Evolutionary conservation across 2,329 filamentous ascomycete genomes (phyloP).

Genomic region (Tolypocladium ophioglossoides): DNA sequence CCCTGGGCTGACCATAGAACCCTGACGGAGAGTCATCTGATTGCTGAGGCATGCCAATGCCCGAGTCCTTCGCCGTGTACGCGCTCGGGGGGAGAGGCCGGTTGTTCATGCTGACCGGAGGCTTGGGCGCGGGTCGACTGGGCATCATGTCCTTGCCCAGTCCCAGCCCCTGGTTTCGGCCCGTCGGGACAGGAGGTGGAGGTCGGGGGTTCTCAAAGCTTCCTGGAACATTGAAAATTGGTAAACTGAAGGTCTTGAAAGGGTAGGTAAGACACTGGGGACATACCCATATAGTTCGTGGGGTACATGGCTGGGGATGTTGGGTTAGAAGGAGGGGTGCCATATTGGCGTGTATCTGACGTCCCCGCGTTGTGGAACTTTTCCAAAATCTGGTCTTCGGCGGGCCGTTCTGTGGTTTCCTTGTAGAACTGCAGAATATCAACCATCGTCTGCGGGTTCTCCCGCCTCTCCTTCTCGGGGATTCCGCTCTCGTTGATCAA

Average conservation of each 20-base stretch:
- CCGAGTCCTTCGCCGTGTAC: conserved; percentile 50
- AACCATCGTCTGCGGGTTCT: conserved; percentile 90
- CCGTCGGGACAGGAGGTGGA: conserved; percentile 72
- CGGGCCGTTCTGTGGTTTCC: conserved; percentile 71
- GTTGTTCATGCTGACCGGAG: conserved; percentile 56
- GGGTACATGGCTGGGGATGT: conserved; percentile 44
- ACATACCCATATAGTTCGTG: conserved; percentile 45
- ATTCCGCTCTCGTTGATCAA: conserved; percentile 94
- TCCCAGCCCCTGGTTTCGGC: conserved; percentile 32
- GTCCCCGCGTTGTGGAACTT: conserved; percentile 87
- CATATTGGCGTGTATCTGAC: conserved; percentile 35
- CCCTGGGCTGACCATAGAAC: conserved; percentile 39
- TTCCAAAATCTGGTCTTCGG: conserved; percentile 83
- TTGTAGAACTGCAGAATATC: conserved; percentile 97
- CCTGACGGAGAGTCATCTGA: conserved; percentile 42
- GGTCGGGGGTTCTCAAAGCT: conserved; percentile 97
- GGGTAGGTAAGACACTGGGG: conserved; percentile 44
- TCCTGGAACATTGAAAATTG: conserved; percentile 30
- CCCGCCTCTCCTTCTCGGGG: conserved; percentile 87
- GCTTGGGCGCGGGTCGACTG: conserved; percentile 74
- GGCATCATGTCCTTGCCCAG: conserved; percentile 52
- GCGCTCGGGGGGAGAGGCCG: conserved; percentile 40
- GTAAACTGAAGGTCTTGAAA: neutral
- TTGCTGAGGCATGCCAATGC: conserved; percentile 49
- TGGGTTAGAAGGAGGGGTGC: conserved; percentile 30